A percentile compares a stretch with the other conserved stretches of the same genome.
These are phyloP conservation scores for Chrysopogon serrulatus DNA, from an alignment of 176 grass and related monocot genomes.

Conservation along the genomic window DNA sequence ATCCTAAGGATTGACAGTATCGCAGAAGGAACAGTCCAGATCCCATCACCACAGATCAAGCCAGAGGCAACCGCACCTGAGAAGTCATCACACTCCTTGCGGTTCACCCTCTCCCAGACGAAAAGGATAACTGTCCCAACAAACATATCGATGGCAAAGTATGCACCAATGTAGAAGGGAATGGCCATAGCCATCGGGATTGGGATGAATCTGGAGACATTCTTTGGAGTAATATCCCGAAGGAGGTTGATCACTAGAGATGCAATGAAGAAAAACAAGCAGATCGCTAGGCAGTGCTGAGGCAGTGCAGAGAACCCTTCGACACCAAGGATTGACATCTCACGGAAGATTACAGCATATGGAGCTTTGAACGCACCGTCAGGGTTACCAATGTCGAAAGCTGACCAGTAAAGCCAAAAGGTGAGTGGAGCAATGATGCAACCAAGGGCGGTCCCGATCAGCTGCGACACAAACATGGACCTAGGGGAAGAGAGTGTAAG, in stretches of 20 bases:
- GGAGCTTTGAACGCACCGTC: conserved; percentile 88
- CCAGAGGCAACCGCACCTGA: conserved; percentile 65
- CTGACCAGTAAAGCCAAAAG: conserved; percentile 83
- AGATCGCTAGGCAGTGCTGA: conserved; percentile 70
- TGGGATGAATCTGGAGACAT: conserved; percentile 58
- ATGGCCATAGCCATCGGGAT: conserved; percentile 91
- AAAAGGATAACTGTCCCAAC: conserved; percentile 69
- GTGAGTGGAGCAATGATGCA: conserved; percentile 79
- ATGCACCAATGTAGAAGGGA: conserved; percentile 88
- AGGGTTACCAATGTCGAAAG: conserved; percentile 70
- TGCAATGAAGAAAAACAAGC: conserved; percentile 53
- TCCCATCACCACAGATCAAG: conserved; percentile 91
- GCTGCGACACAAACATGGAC: conserved; percentile 88
- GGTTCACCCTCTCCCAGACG: conserved; percentile 67
- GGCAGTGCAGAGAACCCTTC: conserved; percentile 70
- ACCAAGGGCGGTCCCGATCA: conserved; percentile 74
- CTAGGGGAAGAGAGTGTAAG: conserved; percentile 78
- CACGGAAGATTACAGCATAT: conserved; percentile 76
- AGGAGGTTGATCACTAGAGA: conserved; percentile 62
- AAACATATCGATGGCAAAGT: conserved; percentile 92
- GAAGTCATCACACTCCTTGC: conserved; percentile 65
- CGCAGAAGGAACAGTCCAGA: conserved; percentile 77
- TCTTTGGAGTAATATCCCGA: conserved; percentile 43
- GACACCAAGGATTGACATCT: conserved; percentile 78
- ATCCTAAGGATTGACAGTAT: conserved; percentile 76